Base-by-base conservation (phyloP, 1,284 basidiomycete genomes). In the Sanghuangporus baumii region DNA sequence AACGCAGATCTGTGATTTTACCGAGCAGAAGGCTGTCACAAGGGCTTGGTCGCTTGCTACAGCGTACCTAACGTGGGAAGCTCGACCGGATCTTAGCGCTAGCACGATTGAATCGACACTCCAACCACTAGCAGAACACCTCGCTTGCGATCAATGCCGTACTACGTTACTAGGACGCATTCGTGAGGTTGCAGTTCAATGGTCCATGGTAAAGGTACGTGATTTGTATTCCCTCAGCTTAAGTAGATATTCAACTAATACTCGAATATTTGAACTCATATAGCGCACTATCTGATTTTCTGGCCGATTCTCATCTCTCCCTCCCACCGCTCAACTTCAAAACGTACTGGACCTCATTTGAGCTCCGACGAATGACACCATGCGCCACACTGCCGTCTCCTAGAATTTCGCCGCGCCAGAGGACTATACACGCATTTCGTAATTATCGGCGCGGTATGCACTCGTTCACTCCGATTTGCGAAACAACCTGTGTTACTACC, bases 191-290 rank as follows among this genome's bases (percentile, higher is more conserved):
- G 75, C 89, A 50, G 74, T 86, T 20, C 87, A 91, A 69, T 92
- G 89, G 89, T 87, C 89, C 7, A 77, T 85, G 41, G 86, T 92
- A 52, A 91, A 89, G 78, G 89, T 61, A 37, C 37, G 43, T 48
- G 26, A 37, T 31, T 59, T 26, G 50, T 50, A n/a, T 12, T 51
- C 20, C 12, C 18, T 50, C 1, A 34, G 11, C 31, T 7, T 6
- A 14, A 36, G 36, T 54, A n/a, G 8, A 26, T 4, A 8, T 52
- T 26, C 23, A 31, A 37, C 16, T 16, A 20, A 31, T 31, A 31
- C 7, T 55, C 26, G 16, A 12, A 38, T n/a, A 1, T 46, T 23
- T 20, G n/a, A 6, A 14, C 18, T 34, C 20, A 52, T 38, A 11
- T 41, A 55, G 55, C 55, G 34, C 40, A 46, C 55, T 8, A 54